Conservation (phyloP, 345 rosid genomes). For the Capsella bursapastoris region DNA sequence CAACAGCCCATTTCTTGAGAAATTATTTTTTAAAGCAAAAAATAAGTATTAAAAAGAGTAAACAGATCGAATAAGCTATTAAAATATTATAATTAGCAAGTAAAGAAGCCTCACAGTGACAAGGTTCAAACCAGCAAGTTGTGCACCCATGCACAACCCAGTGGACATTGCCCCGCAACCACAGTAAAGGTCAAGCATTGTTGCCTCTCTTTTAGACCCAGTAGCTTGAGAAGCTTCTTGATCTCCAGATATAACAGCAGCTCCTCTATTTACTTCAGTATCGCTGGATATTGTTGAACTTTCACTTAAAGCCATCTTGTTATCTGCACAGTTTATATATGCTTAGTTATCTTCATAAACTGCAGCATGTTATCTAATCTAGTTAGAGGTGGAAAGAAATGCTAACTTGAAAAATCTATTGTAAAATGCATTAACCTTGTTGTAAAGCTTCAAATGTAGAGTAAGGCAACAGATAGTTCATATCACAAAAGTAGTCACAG, state of each 20-base stretch:
- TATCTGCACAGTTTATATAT: slow-evolving; percentile 41
- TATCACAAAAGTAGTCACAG: slow-evolving; percentile 69
- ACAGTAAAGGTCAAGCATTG: slow-evolving; percentile 71
- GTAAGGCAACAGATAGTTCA: slow-evolving; percentile 57
- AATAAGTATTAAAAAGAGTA: neutral
- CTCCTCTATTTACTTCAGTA: slow-evolving; percentile 27
- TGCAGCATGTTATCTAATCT: neutral
- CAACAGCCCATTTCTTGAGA: slow-evolving; percentile 81
- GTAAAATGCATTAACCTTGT: slow-evolving; percentile 10
- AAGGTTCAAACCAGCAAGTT: slow-evolving; percentile 56
- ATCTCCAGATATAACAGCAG: slow-evolving; percentile 16
- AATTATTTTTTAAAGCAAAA: slow-evolving; percentile 1
- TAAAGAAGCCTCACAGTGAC: slow-evolving; percentile 54
- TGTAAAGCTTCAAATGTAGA: slow-evolving; percentile 54
- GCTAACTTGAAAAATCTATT: neutral
- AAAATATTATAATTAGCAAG: neutral
- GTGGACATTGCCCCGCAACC: slow-evolving; percentile 97
- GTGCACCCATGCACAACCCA: slow-evolving; percentile 76
- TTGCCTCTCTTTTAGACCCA: slow-evolving; percentile 37
- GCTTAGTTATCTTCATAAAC: neutral
- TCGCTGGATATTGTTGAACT: slow-evolving; percentile 58
- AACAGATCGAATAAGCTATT: neutral
- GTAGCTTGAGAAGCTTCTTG: slow-evolving; percentile 28
- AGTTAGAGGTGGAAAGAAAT: neutral
- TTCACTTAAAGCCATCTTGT: slow-evolving; percentile 42